phyloP scores from a whole-genome alignment of 768 basidiomycete species.

The Agaricus subrufescens region DNA sequence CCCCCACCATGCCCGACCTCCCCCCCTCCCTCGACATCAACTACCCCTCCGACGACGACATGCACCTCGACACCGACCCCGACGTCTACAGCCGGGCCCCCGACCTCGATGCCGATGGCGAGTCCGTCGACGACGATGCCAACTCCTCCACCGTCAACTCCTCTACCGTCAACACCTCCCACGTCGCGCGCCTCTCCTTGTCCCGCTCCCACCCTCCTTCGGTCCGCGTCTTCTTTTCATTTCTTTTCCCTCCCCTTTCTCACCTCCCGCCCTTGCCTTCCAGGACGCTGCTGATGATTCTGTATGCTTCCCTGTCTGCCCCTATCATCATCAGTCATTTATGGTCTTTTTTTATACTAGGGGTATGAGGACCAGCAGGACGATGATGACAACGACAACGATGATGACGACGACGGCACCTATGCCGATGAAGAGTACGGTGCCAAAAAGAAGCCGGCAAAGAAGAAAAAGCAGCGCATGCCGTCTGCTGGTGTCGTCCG shows the following conservation, averaged over 20 bases:
- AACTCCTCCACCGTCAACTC: constrained; percentile 26
- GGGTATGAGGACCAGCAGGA: constrained; percentile 56
- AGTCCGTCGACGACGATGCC: constrained; percentile 54
- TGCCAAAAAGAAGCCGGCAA: constrained; percentile 50
- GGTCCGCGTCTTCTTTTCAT: constrained; percentile 26
- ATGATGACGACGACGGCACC: constrained; percentile 67
- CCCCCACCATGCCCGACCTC: constrained; percentile 19
- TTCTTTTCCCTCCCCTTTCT: constrained; percentile 12
- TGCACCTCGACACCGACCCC: constrained; percentile 66
- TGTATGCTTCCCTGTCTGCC: constrained; percentile 35
- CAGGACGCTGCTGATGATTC: constrained; percentile 52
- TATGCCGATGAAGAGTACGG: constrained; percentile 76
- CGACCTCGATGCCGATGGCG: constrained; percentile 61
- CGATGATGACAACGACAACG: constrained; percentile 52
- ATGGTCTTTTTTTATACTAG: constrained; percentile 20
- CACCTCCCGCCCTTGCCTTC: constrained; percentile 7
- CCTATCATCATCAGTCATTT: constrained; percentile 15
- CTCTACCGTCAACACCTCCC: constrained; percentile 27
- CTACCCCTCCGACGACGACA: constrained; percentile 62
- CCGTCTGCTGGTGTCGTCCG: constrained; percentile 41
- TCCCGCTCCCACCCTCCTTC: constrained; percentile 28
- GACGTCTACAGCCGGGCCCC: constrained; percentile 45
- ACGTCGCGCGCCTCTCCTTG: constrained; percentile 18
- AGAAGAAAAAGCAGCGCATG: constrained; percentile 64
- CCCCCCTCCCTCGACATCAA: constrained; percentile 46